Evolutionary conservation across 2,329 filamentous ascomycete species (phyloP).

Genomic region (Fonsecaea pedrosoi): DNA sequence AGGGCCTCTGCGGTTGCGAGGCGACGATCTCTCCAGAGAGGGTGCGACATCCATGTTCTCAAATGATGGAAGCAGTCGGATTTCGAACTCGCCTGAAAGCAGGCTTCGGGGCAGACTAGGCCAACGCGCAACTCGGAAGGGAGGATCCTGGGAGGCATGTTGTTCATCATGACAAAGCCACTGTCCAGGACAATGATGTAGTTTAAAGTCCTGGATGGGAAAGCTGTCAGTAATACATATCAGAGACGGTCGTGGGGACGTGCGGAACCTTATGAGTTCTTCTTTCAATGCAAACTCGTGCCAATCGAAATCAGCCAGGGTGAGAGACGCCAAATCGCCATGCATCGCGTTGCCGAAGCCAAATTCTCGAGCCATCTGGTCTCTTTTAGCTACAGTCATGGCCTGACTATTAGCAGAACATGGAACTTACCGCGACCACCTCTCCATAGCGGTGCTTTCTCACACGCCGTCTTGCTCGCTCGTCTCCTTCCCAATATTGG

Average conservation of each 20-base stretch:
- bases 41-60: slow-evolving; percentile 12
- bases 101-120: slow-evolving; percentile 21
- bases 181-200: slow-evolving; percentile 19
- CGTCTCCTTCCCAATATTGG: slow-evolving; percentile 12
- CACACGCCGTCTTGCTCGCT: background rate
- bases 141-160: slow-evolving; percentile 13
- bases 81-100: slow-evolving; percentile 18
- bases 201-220: slow-evolving; percentile 8
- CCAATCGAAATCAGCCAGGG: slow-evolving; percentile 7
- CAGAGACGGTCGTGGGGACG: background rate
- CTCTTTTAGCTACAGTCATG: too few species aligned
- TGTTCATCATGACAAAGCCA: slow-evolving; percentile 20
- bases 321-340: background rate
- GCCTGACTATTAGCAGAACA: too few species aligned
- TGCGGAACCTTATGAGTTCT: slow-evolving; percentile 21
- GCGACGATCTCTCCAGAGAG: background rate
- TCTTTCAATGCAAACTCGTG: slow-evolving; percentile 15
- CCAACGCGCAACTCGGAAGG: background rate
- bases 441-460: slow-evolving; percentile 33
- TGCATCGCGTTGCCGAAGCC: slow-evolving; percentile 15
- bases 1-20: background rate
- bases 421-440: slow-evolving; percentile 46
- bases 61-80: slow-evolving; percentile 14
- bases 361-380: slow-evolving; percentile 16
- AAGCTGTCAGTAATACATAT: too few species aligned